phyloP scores from a whole-genome alignment of 208 protist genomes.

The Naegleria gruberi region DNA sequence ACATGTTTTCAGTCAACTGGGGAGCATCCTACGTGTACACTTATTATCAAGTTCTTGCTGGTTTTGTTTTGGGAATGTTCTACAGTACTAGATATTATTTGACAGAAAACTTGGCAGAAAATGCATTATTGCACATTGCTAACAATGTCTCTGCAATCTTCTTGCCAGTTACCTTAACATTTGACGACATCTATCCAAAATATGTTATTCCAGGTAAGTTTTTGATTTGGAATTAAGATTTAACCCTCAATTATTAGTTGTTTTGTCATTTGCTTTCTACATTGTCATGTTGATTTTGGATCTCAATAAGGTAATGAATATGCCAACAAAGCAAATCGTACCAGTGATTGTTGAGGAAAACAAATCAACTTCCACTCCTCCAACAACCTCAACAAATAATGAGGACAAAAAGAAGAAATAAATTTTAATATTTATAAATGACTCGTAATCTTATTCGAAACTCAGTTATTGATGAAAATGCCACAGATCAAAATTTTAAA shows the following conservation, averaged over 20 bases:
- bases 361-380: neutral
- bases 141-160: slow-evolving; percentile 20
- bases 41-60: neutral
- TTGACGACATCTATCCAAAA: neutral
- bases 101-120: neutral
- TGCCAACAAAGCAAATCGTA: neutral
- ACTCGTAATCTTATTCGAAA: no score
- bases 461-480: no score
- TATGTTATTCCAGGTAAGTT: slow-evolving; percentile 1
- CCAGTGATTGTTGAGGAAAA: neutral
- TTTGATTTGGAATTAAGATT: neutral
- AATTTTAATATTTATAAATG: no score
- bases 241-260: no score
- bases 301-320: neutral
- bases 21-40: neutral
- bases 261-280: neutral
- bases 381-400: neutral
- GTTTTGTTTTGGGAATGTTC: neutral
- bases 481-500: no score
- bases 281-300: neutral
- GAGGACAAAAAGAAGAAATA: neutral
- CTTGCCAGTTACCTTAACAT: neutral
- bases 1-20: neutral
- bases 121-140: neutral
- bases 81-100: slow-evolving; percentile 17